A percentile compares a stretch with the other conserved stretches of the same genome.
Evolutionary conservation across 306 rosid species (phyloP).

Genomic region (Urtica urens): DNA sequence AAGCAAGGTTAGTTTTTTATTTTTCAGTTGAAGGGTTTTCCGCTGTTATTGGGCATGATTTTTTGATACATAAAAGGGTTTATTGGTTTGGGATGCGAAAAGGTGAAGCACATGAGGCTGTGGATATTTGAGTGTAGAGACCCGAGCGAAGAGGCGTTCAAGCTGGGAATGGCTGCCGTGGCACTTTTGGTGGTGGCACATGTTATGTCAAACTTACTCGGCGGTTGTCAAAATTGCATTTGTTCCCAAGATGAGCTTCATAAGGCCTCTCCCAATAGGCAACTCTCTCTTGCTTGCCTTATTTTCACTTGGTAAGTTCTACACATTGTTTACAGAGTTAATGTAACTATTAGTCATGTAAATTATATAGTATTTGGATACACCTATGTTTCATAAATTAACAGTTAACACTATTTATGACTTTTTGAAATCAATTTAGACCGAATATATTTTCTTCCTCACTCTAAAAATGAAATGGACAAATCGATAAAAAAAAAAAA

Average conservation of each 20-base stretch:
- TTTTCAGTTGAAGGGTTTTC: neutral
- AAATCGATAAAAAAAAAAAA: too few relatives aligned
- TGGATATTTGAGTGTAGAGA: constrained; percentile 95
- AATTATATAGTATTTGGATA: too few relatives aligned
- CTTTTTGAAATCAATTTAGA: too few relatives aligned
- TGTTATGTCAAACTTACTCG: constrained; percentile 58
- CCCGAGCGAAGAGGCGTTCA: constrained; percentile 76
- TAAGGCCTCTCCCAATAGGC: constrained; percentile 55
- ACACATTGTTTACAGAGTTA: too few relatives aligned
- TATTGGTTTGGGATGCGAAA: constrained; percentile 1
- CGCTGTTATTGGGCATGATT: neutral
- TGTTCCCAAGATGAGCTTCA: constrained; percentile 74
- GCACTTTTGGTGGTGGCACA: constrained; percentile 56
- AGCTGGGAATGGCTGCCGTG: constrained; percentile 69
- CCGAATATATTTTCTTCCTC: too few relatives aligned
- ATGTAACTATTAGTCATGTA: too few relatives aligned
- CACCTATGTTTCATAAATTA: too few relatives aligned
- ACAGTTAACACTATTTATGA: too few relatives aligned
- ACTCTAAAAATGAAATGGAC: too few relatives aligned
- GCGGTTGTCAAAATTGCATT: constrained; percentile 68
- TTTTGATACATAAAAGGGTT: neutral
- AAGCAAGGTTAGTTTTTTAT: constrained; percentile 44
- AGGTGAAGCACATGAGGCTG: constrained; percentile 70
- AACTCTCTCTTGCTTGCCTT: constrained; percentile 63
- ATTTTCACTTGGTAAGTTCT: constrained; percentile 57